Percentiles rank a stretch among this genome's conserved stretches.
Evolutionary conservation across 441 rosid genomes (phyloP).

Genomic region (Theobroma grandiflorum): DNA sequence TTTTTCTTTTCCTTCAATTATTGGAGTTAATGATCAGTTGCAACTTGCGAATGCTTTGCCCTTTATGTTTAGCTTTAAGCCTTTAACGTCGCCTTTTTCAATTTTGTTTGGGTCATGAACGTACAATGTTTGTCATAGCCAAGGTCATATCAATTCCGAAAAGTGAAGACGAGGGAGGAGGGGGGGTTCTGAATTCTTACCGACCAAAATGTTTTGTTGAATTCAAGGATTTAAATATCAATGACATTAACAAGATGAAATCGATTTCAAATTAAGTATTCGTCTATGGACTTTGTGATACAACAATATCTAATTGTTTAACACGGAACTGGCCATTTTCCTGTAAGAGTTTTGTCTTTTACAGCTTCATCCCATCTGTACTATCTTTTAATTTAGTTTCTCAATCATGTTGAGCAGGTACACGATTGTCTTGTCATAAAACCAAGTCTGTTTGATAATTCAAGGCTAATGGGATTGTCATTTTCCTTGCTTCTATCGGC

Average conservation of each 20-base stretch:
- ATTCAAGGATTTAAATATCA: too few species aligned
- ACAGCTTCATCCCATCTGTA: background rate
- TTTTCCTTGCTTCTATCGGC: conserved; percentile 47
- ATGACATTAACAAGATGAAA: too few species aligned
- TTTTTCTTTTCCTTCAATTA: background rate
- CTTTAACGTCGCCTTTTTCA: background rate
- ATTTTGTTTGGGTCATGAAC: background rate
- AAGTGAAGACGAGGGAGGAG: too few species aligned
- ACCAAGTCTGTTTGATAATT: background rate
- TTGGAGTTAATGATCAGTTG: background rate
- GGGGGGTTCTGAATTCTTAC: too few species aligned
- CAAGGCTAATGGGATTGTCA: conserved; percentile 45
- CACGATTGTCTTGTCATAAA: background rate
- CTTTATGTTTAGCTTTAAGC: background rate
- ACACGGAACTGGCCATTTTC: background rate
- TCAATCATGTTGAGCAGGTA: conserved; percentile 26
- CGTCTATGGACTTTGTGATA: background rate
- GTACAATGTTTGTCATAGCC: background rate
- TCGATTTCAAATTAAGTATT: too few species aligned
- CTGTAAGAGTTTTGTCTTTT: background rate
- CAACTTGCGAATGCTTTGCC: conserved; percentile 12
- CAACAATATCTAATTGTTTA: background rate
- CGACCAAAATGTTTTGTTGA: too few species aligned
- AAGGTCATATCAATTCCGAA: background rate
- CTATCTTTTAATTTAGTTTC: background rate